Evolutionary conservation across 225 moss, liverwort and hornwort genomes (phyloP), one percentile per base, ranked within the genome.

Genomic region (Pseudisothecium myosuroides): DNA sequence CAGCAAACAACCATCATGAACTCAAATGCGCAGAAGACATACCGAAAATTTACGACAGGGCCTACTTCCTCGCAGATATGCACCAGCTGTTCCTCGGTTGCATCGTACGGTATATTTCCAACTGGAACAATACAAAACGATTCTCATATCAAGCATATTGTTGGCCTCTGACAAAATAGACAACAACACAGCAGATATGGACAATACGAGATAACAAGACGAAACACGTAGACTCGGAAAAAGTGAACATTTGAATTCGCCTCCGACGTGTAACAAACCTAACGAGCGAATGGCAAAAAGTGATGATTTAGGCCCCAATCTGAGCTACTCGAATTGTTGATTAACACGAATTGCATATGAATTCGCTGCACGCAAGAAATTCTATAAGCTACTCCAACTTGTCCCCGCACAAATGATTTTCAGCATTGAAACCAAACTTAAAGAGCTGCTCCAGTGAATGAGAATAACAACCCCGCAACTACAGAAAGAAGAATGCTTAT

Each of bases 1-100:
- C 63, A 74, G 63, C 63, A 34, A 81, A 69, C 37, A 28, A 86
- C 15, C 64, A 62, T 7, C 37, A 5, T 69, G 23, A 72, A 81
- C 61, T 75, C 89, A 65, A 92, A 90, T 88, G 90, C 87, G 49
- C 90, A 91, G 87, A 95, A 91, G 85, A 84, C 90, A 90, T 95
- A 97, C 98, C 98, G 96, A 89, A 99, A 99, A 90, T 95, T 97
- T 86, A 99, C 98, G 85, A 99, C 98, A 92, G 97, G 98, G 77
- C 98, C 98, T 85, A 99, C 97, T 96, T 99, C 98, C 96, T 99
- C 97, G 94, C 98, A 99, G 54, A 99, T 97, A 94, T 99, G 98
- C 80, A 99, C 95, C 88, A 99, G 96, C 94, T 99, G 98, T 92
- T 99, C 98, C 95, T 99, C 98, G 76, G 97, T 99, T 87, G 97